Evolutionary conservation across 2,329 filamentous ascomycete species (phyloP).

Genomic region (Leptographium lundbergii): DNA sequence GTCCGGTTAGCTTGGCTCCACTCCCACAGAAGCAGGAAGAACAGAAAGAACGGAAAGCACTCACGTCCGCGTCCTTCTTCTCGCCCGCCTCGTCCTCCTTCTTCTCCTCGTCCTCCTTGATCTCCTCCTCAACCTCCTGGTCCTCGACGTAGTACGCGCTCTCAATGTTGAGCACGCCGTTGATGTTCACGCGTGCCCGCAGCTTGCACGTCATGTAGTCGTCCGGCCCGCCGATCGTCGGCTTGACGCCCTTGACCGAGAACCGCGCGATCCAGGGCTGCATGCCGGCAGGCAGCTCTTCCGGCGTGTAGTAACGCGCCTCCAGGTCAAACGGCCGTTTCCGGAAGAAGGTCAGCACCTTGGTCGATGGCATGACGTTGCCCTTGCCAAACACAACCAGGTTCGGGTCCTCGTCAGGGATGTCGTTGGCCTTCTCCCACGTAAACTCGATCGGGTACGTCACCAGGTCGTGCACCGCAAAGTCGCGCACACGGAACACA

Average conservation of each 20-base stretch:
- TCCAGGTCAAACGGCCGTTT: constrained; percentile 96
- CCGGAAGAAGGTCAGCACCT: constrained; percentile 98
- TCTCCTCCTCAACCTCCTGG: constrained; percentile 75
- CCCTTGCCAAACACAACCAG: constrained; percentile 96
- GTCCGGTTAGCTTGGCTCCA: not conserved
- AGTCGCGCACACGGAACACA: constrained; percentile 96
- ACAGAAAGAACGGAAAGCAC: constrained; percentile 21
- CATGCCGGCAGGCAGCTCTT: constrained; percentile 74
- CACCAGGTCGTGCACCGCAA: constrained; percentile 93
- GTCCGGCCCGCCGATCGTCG: constrained; percentile 60
- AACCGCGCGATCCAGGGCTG: constrained; percentile 96
- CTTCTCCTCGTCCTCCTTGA: constrained; percentile 26
- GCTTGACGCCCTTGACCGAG: constrained; percentile 95
- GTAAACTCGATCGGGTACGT: constrained; percentile 97
- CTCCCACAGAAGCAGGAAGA: too few relatives aligned
- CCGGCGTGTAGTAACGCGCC: constrained; percentile 82
- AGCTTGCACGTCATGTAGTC: constrained; percentile 99
- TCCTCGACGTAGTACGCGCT: constrained; percentile 97
- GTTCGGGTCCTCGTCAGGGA: constrained; percentile 95
- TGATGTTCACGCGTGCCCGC: constrained; percentile 91
- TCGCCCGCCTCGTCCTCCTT: constrained; percentile 23
- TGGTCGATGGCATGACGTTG: constrained; percentile 93
- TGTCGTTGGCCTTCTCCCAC: constrained; percentile 97
- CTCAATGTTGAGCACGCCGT: constrained; percentile 93
- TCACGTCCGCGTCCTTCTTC: constrained; percentile 62